Base-by-base conservation (phyloP, 208 protist species). In the Crithidia bombi region DNA sequence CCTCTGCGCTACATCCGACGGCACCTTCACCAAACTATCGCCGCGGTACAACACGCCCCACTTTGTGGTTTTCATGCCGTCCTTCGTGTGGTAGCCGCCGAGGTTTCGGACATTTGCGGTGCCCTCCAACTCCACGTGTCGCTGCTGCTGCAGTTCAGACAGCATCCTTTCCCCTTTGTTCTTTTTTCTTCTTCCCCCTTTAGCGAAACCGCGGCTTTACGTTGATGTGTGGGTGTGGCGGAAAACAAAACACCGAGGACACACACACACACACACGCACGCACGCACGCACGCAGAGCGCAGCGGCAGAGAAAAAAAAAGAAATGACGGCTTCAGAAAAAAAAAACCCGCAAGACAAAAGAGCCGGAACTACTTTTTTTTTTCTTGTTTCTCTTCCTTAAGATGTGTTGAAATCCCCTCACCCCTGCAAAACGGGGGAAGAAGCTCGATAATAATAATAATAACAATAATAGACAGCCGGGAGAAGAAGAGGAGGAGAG, bases 21-120 rank as follows among this genome's bases (percentile, higher is more conserved):
- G 65, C 9, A 87, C 66, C 10, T 75, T 49, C 0, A 26, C 52
- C 35, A 81, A 66, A 62, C 78, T 66, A 47, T 87, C 81, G 33
- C 73, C 41, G 64, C 81, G 78, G 61, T 83, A 83, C 56, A 81
- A 26, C 5, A 80, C 69, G 30, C 81, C 78, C 78, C 77, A 78
- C 73, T 78, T 80, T 19, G 57, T 73, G 5, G 52, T 67, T 46
- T 78, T 79, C 39, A 32, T 68, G 51, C 78, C 71, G 30, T 69
- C 61, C 17, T 30, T 67, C 0, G 77, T 67, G 25, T 59, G 56
- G 58, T 81, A 83, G 73, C 81, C 78, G 47, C 81, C 81, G 10
- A 83, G 57, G 58, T 83, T 78, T 21, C 81, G 76, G 33, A 87
- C 39, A 65, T 87, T 87, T 12, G 30, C 69, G 17, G 70, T 66